Percentiles rank a stretch among this genome's conserved stretches.
These are phyloP conservation scores for Tolypocladium pustulatum DNA, from an alignment of 2,329 filamentous ascomycete genomes.

Conservation along the genomic window DNA sequence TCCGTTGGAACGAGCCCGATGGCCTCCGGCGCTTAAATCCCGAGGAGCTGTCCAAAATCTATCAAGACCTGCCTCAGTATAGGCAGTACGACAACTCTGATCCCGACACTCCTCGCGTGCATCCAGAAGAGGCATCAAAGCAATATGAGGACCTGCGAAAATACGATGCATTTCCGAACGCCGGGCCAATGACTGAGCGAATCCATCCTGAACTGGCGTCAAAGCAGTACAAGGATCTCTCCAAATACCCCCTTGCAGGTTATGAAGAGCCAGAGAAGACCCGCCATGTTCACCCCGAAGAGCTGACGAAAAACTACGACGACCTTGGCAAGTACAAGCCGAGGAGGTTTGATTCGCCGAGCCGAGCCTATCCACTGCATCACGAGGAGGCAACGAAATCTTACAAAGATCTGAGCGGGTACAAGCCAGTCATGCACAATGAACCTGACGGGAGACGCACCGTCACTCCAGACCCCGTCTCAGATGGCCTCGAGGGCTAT, in stretches of 20 bases:
- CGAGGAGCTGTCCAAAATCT: conserved; percentile 30
- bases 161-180: conserved; percentile 19
- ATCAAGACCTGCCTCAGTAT: conserved; percentile 12
- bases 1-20: conserved; percentile 26
- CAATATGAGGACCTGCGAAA: conserved; percentile 23
- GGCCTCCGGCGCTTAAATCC: conserved; percentile 17
- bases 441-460: conserved; percentile 21
- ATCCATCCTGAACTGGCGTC: conserved; percentile 20
- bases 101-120: conserved; percentile 9
- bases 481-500: conserved; percentile 25
- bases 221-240: conserved; percentile 22
- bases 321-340: conserved; percentile 31
- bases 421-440: conserved; percentile 24
- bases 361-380: conserved; percentile 15
- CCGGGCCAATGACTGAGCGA: conserved; percentile 10
- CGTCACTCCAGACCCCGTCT: conserved; percentile 19
- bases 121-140: conserved; percentile 25
- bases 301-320: conserved; percentile 25
- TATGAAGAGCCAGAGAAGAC: conserved; percentile 16
- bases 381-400: conserved; percentile 24
- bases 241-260: conserved; percentile 18
- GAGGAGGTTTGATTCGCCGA: conserved; percentile 15
- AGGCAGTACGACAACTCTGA: conserved; percentile 17
- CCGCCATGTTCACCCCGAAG: conserved; percentile 24
- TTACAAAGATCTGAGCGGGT: conserved; percentile 30